Percentiles rank a stretch among this genome's conserved stretches.
Evolutionary conservation across 768 basidiomycete genomes (phyloP).

Genomic region (Russula ochroleuca): DNA sequence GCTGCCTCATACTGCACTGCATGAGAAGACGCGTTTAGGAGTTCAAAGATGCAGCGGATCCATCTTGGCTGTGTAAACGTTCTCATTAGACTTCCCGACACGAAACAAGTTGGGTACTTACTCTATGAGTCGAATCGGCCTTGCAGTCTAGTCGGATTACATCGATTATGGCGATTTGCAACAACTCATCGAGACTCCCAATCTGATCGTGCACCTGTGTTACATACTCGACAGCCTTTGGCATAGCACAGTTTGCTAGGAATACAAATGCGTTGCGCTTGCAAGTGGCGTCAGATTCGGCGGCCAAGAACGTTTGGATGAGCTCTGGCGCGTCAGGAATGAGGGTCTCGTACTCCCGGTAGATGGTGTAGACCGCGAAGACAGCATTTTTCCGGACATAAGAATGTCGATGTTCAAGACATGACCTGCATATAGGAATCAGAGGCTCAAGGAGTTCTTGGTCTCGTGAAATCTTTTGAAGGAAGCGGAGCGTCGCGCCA

Average conservation of each 20-base stretch:
- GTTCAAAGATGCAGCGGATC: constrained; percentile 89
- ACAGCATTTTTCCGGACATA: constrained; percentile 99
- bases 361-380: constrained; percentile 92
- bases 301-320: constrained; percentile 92
- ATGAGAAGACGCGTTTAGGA: constrained; percentile 83
- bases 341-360: constrained; percentile 89
- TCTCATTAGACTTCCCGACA: neutral
- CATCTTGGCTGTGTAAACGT: constrained; percentile 64
- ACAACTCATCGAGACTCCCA: constrained; percentile 74
- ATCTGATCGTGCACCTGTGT: constrained; percentile 82
- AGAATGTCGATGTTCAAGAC: constrained; percentile 95
- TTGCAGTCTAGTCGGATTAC: constrained; percentile 88
- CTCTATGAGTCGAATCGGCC: constrained; percentile 75
- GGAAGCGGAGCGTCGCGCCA: constrained; percentile 92
- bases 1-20: constrained; percentile 98
- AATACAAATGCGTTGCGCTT: constrained; percentile 97
- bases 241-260: constrained; percentile 79
- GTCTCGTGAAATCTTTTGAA: constrained; percentile 93
- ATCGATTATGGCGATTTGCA: constrained; percentile 96
- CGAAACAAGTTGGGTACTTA: constrained; percentile 38
- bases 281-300: constrained; percentile 94
- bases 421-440: constrained; percentile 87
- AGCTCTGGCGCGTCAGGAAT: constrained; percentile 96
- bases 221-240: constrained; percentile 89
- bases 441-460: constrained; percentile 93